Evolutionary conservation across 257 asterid species (phyloP).

Genomic region (Nicotiana tabacum): DNA sequence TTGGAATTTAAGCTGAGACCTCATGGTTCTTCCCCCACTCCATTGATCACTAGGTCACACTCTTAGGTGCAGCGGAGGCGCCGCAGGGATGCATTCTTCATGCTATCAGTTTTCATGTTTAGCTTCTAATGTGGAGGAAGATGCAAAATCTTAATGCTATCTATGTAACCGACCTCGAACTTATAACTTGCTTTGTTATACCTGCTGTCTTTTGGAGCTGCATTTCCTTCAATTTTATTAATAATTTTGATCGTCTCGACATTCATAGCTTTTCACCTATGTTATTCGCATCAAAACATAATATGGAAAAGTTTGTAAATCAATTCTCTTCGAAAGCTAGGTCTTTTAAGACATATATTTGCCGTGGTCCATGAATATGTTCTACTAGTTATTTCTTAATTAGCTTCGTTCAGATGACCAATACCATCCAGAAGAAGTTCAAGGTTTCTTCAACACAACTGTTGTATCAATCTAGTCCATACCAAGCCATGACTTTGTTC

Average conservation of each 20-base stretch:
- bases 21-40: too few species aligned
- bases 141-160: background rate
- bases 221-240: background rate
- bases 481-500: slow-evolving; percentile 73
- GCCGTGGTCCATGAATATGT: background rate
- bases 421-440: slow-evolving; percentile 84
- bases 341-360: background rate
- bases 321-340: background rate
- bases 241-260: background rate
- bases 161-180: background rate
- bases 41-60: too few species aligned
- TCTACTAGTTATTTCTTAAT: slow-evolving; percentile 39
- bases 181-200: background rate
- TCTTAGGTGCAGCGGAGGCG: background rate
- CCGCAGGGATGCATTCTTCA: background rate
- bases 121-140: background rate
- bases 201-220: background rate
- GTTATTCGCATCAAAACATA: background rate
- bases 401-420: slow-evolving; percentile 71
- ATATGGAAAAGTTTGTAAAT: too few species aligned
- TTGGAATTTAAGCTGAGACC: too few species aligned
- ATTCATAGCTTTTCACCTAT: background rate
- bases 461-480: slow-evolving; percentile 76
- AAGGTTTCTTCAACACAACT: slow-evolving; percentile 88
- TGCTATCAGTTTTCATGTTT: background rate